Evolutionary conservation across 306 rosid species (phyloP), one percentile per base, ranked within the genome.

Genomic region (Ammopiptanthus mongolicus): DNA sequence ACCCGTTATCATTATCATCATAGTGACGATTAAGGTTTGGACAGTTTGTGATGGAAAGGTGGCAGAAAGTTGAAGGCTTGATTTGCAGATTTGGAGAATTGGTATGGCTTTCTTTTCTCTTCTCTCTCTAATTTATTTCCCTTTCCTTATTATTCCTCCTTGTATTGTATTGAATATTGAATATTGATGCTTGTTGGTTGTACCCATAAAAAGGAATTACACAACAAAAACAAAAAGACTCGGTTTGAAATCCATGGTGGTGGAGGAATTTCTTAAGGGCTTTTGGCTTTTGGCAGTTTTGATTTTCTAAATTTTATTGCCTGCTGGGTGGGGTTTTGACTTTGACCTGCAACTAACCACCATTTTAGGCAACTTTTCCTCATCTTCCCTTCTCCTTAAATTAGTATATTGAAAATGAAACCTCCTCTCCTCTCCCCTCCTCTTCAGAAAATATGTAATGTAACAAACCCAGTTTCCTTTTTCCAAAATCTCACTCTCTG

Each of bases 311-410:
- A 78, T 75, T 83, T 75, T 86, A 87, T 85, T 78, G 82, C 62
- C 5, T 70, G 85, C 8, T 34, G 69, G 87, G 82, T 88, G 81
- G 81, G 92, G 81, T 88, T 82, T 91, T 89, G 94, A 91, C 96
- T 84, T 88, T 84, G 93, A 89, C 92, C 85, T 55, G 6, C 59
- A 89, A 85, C 97, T 17, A 88, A 86, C 91, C 94, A 77, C 87
- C 86, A 83, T 83, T 89, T 83, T 77, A 76, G 98, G 89, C 97
- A 79, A 31, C 65, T 65, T 86, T 84, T 88, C 42, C 93, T 87
- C 91, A 22, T 81, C 86, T 44, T 81, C 71, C 37, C 21, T 42
- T 67, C 78, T 59, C 67, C 93, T 87, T 70, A 51, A 74, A 65
- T 31, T 82, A 87, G 91, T 50, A 75, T 76, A 59, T 25, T 44